Evolutionary conservation across 2,329 filamentous ascomycete species (phyloP).

Genomic region (Thyridium curvatum): DNA sequence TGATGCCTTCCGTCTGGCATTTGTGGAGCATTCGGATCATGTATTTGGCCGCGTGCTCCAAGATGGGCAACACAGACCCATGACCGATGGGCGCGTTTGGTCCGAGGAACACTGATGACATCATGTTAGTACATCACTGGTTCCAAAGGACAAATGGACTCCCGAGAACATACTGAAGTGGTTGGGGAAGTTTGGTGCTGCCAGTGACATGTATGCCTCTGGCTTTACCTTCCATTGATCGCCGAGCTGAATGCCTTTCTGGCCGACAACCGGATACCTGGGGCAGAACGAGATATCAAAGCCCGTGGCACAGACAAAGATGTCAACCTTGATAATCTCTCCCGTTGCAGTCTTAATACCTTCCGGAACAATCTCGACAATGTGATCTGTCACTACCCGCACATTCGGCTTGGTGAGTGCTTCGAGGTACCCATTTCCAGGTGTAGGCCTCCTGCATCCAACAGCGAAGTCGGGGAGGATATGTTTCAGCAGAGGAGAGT

Average conservation of each 20-base stretch:
- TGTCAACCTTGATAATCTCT: constrained; percentile 9
- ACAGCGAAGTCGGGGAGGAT: constrained; percentile 21
- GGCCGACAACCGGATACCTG: constrained; percentile 19
- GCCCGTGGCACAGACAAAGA: constrained; percentile 29
- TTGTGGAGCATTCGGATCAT: constrained; percentile 17
- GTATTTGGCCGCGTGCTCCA: constrained; percentile 13
- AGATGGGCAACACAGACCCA: constrained; percentile 12
- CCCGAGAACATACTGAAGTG: constrained; percentile 4
- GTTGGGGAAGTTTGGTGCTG: constrained; percentile 11
- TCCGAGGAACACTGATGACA: constrained; percentile 10
- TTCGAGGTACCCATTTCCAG: constrained; percentile 35
- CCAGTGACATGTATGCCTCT: constrained; percentile 10
- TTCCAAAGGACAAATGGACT: no score
- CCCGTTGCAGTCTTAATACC: no score
- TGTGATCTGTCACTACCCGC: no score
- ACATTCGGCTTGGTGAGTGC: constrained; percentile 33
- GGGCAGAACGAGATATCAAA: constrained; percentile 23
- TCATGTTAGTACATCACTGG: no score
- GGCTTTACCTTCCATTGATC: constrained; percentile 11
- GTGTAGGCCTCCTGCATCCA: constrained; percentile 34
- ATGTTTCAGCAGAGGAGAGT: constrained; percentile 20
- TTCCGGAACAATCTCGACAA: no score
- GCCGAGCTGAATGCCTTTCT: constrained; percentile 4
- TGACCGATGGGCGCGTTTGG: constrained; percentile 11
- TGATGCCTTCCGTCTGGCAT: constrained; percentile 22